Conservation (phyloP, 192 early-diverging fungal species). For the Dimargaris xerosporica region DNA sequence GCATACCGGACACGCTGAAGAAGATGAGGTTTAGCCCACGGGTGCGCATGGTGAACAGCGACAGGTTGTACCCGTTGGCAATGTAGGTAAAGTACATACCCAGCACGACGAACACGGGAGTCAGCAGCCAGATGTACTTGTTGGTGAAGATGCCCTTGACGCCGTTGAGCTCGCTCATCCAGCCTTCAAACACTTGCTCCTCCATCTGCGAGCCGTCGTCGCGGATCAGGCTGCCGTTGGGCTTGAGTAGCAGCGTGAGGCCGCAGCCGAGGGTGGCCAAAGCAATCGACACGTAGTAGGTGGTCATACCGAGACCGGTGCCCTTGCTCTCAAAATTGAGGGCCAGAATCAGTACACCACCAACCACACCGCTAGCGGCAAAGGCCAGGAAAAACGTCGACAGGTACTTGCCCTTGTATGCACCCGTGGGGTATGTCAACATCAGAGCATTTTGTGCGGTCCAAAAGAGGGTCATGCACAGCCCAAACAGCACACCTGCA, state of each 20-base stretch:
- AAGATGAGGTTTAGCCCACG: constrained; percentile 6
- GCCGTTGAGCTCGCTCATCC: not conserved
- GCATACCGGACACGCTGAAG: constrained; percentile 7
- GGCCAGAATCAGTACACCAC: constrained; percentile 2
- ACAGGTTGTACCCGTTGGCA: constrained; percentile 4
- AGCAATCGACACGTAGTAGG: constrained; percentile 1
- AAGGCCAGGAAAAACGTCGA: constrained; percentile 9
- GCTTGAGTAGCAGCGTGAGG: not conserved
- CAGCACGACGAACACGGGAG: constrained; percentile 7
- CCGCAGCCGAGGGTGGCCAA: not conserved
- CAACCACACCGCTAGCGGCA: constrained; percentile 5
- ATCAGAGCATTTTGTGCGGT: constrained; percentile 9
- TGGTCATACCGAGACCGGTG: not conserved
- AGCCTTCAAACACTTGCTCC: constrained; percentile 3
- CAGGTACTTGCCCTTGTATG: constrained; percentile 3
- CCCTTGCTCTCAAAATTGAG: not conserved
- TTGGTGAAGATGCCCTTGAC: not conserved
- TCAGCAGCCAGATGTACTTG: constrained; percentile 1
- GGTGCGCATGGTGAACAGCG: constrained; percentile 3
- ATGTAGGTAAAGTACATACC: constrained; percentile 9
- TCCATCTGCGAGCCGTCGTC: constrained; percentile 4
- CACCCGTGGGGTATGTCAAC: constrained; percentile 10
- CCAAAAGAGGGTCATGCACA: constrained; percentile 8
- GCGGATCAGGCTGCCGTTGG: constrained; percentile 3
- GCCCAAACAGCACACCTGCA: constrained; percentile 5